Evolutionary conservation across 352 stramenopile genomes (phyloP), one percentile per base, ranked within the genome.

Genomic region (Aphanomyces cochlioides): DNA sequence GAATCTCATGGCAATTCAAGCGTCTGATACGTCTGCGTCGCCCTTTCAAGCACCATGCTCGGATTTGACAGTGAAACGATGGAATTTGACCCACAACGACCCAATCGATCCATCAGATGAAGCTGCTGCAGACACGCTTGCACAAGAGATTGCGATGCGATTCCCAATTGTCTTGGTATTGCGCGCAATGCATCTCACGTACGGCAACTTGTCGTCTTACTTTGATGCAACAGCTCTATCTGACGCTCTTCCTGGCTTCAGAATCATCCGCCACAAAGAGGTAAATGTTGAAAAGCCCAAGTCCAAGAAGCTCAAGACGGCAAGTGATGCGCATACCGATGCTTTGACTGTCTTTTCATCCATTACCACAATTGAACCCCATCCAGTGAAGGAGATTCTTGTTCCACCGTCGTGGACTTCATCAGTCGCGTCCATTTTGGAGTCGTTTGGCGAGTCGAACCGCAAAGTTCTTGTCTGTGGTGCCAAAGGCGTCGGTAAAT

Each of bases 401-500:
- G 73, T 92, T 67, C 90, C 87, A 3, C 59, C 77, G 5, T 75
- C 73, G 6, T 95, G 87, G 87, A 77, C 74, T 38, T 39, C 67
- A 1, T 83, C 82, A 0, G 83, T 75, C 1, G 74, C 88, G 8
- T 60, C 64, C 48, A 71, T 95, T 15, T 69, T 85, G 58, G 84
- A 77, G 40, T 50, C 88, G 13, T 19, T 83, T 15, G 3, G 60
- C 34, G 5, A 48, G 45, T 47, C 37, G 0, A 59, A 60, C 21
- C 80, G 88, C 43, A 82, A 84, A 39, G 89, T 98, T 19, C 75
- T 98, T 13, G 87, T 98, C 13, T 98, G 91, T 76, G 96, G 96
- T 38, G 93, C 89, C 28, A 98, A 98, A 72, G 93, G 95, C 39
- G 93, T 98, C 17, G 96, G 96, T 17, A 99, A 99, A 77, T 98